Base-by-base conservation (phyloP, 768 basidiomycete genomes). In the Termitomyces sp. region DNA sequence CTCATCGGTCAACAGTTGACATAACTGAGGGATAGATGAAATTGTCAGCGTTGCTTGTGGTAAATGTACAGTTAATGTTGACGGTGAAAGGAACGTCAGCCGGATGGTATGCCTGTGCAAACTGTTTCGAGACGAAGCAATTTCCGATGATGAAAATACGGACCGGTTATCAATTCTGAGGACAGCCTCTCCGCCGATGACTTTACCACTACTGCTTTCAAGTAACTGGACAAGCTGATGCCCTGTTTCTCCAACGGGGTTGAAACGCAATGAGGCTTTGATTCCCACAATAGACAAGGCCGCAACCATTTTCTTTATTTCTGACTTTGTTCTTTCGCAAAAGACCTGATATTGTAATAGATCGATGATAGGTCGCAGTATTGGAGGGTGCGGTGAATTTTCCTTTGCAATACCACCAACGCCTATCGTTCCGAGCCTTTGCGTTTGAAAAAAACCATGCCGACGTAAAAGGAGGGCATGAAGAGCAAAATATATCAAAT, bases 261-360 rank as follows among this genome's bases (percentile, higher is more conserved):
- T 77, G 62, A 88, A 86, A 39, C 81, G 77, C 26, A 90, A 74
- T 5, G 73, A 75, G 6, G 82, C 77, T 7, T 77, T 68, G 20
- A 92, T 80, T 1, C 86, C 85, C 0, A 80, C 83, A 45, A 59
- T 69, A 22, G 69, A 70, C 53, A 92, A 69, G 5, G 83, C 82
- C 20, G 59, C 51, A 8, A 74, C 73, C 55, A 84, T 77, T 61
- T 75, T 80, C 41, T 72, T 69, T 34, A 93, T 68, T 71, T 90
- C 87, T 1, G 68, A 55, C 60, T 81, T 78, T 48, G 92, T 75
- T 58, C 84, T 77, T 58, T 77, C 69, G 66, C 87, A 88, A 68
- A 94, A 92, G 26, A 82, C 81, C 63, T 82, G 81, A 66, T 93
- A 94, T 69, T 92, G 92, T 42, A 93, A 70, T 31, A 92, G 64